phyloP scores from a whole-genome alignment of 1,284 basidiomycete species.

The Erythrobasidium hasegawianum region DNA sequence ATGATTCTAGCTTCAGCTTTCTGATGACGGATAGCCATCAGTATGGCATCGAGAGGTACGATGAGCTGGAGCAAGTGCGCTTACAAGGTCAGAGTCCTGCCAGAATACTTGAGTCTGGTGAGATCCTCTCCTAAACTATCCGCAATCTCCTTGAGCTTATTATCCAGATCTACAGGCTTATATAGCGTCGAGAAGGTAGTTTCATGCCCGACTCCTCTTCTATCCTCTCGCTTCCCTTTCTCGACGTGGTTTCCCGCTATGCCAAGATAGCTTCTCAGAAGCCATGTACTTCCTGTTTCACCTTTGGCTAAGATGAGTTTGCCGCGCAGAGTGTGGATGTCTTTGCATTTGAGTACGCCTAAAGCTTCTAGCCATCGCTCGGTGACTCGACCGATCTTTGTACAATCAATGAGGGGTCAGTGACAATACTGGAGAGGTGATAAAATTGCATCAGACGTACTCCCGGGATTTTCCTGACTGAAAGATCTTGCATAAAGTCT shows the following conservation, averaged over 20 bases:
- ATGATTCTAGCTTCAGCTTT: slow-evolving; percentile 60
- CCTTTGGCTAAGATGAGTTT: slow-evolving; percentile 57
- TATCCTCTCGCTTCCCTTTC: slow-evolving; percentile 67
- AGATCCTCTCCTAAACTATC: slow-evolving; percentile 75
- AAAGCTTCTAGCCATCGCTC: slow-evolving; percentile 80
- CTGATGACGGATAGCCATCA: not conserved
- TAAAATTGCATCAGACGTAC: too few species aligned
- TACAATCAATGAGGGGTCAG: too few species aligned
- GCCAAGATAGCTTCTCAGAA: slow-evolving; percentile 65
- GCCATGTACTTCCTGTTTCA: slow-evolving; percentile 37
- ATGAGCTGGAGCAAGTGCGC: not conserved
- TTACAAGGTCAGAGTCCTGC: slow-evolving; percentile 53
- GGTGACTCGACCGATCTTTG: slow-evolving; percentile 64
- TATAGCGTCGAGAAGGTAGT: slow-evolving; percentile 54
- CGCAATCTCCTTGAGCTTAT: slow-evolving; percentile 68
- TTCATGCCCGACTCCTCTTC: slow-evolving; percentile 86
- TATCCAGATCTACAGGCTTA: slow-evolving; percentile 18
- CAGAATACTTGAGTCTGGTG: slow-evolving; percentile 52
- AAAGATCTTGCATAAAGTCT: slow-evolving; percentile 67
- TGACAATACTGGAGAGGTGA: too few species aligned
- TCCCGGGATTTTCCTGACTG: slow-evolving; percentile 78
- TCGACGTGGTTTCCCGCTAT: slow-evolving; percentile 76
- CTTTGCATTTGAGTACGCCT: slow-evolving; percentile 81
- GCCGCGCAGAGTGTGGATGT: slow-evolving; percentile 70
- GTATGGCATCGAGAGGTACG: not conserved